phyloP scores from a whole-genome alignment of 768 basidiomycete genomes.

The Hirschioporus abietinus region DNA sequence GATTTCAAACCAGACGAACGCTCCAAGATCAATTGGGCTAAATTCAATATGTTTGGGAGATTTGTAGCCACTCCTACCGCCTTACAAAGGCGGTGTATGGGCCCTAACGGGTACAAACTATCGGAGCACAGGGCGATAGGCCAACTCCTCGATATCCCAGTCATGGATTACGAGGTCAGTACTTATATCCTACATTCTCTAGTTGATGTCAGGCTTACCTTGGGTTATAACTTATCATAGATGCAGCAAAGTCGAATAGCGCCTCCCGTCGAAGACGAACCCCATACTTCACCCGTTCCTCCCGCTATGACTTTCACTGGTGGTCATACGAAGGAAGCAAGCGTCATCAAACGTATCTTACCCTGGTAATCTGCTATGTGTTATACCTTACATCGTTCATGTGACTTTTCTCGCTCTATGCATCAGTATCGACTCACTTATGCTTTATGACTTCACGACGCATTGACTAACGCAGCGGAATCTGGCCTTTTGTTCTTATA shows the following conservation, averaged over 20 bases:
- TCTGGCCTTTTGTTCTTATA: slow-evolving; percentile 2
- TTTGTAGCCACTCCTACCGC: slow-evolving; percentile 74
- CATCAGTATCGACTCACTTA: not conserved
- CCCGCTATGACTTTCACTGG: not conserved
- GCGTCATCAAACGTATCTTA: not conserved
- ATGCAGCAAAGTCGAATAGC: slow-evolving; percentile 64
- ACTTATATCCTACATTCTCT: not conserved
- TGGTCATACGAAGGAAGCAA: not conserved
- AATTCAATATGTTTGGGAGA: slow-evolving; percentile 88
- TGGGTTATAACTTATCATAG: slow-evolving; percentile 33
- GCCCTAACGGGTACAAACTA: slow-evolving; percentile 53
- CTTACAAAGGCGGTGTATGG: slow-evolving; percentile 71
- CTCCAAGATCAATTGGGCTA: slow-evolving; percentile 87
- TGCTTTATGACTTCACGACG: not conserved
- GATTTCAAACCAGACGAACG: slow-evolving; percentile 65
- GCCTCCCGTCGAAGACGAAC: slow-evolving; percentile 34
- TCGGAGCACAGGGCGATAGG: slow-evolving; percentile 48
- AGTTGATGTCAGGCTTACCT: not conserved
- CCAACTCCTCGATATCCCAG: slow-evolving; percentile 48
- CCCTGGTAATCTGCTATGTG: not conserved
- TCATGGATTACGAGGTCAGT: slow-evolving; percentile 67
- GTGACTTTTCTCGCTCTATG: not conserved
- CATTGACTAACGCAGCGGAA: not conserved
- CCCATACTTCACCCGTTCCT: not conserved
- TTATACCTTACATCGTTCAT: not conserved